Evolutionary conservation across 2,329 filamentous ascomycete genomes (phyloP).

Genomic region (Cladosporium phlei): DNA sequence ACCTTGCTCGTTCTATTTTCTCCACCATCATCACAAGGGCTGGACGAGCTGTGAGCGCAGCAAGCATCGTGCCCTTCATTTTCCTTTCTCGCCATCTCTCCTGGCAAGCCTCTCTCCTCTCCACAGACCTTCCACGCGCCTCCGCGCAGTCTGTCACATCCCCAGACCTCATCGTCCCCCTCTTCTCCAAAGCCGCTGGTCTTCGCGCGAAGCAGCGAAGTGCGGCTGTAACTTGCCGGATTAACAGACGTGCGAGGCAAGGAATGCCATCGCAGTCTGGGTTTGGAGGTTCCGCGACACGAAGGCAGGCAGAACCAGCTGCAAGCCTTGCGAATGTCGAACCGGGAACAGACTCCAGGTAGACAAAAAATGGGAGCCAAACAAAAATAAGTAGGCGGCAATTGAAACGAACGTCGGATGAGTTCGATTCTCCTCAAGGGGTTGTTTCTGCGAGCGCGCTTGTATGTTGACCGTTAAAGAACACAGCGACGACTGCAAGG

Average conservation of each 20-base stretch:
- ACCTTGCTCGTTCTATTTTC: too few relatives aligned
- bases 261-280: too few relatives aligned
- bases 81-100: too few relatives aligned
- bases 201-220: slow-evolving; percentile 11
- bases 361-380: slow-evolving; percentile 9
- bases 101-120: background rate
- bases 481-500: background rate
- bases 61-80: slow-evolving; percentile 1
- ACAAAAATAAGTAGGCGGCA: slow-evolving; percentile 7
- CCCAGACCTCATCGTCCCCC: background rate
- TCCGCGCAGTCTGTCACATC: background rate
- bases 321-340: background rate
- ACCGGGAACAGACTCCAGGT: background rate
- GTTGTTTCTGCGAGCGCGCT: background rate
- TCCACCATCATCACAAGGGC: too few relatives aligned
- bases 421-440: slow-evolving; percentile 2
- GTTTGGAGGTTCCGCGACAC: slow-evolving; percentile 9
- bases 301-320: slow-evolving; percentile 9
- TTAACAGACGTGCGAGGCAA: slow-evolving; percentile 2
- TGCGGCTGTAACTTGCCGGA: slow-evolving; percentile 4
- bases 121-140: background rate
- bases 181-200: background rate
- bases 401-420: slow-evolving; percentile 10
- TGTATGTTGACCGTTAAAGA: background rate
- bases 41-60: slow-evolving; percentile 1